These are phyloP conservation scores for Juglanconis oblonga DNA, from an alignment of 2,329 filamentous ascomycete genomes.

Conservation along the genomic window DNA sequence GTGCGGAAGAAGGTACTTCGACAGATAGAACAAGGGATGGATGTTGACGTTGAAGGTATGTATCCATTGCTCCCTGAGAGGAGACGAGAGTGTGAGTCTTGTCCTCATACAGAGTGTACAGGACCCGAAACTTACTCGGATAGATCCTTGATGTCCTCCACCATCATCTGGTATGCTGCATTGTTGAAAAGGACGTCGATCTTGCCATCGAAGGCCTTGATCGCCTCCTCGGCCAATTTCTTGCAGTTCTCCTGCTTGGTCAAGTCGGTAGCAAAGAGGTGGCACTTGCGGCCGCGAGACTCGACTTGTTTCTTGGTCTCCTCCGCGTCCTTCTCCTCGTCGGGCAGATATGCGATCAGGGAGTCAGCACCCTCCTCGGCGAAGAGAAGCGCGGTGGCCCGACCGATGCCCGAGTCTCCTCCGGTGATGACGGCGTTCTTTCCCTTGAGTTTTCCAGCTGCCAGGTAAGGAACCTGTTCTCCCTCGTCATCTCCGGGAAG, in stretches of 20 bases:
- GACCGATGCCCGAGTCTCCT: constrained; percentile 76
- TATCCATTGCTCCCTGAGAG: constrained; percentile 68
- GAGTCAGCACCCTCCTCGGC: constrained; percentile 77
- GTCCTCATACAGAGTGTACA: background rate
- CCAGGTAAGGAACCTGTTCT: constrained; percentile 67
- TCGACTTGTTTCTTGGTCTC: constrained; percentile 71
- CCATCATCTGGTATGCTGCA: constrained; percentile 72
- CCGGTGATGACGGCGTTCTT: constrained; percentile 79
- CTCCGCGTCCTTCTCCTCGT: constrained; percentile 73
- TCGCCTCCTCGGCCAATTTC: constrained; percentile 63
- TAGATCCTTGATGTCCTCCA: constrained; percentile 67
- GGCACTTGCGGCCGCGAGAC: constrained; percentile 61
- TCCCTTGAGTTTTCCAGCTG: constrained; percentile 71
- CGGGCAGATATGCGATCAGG: constrained; percentile 70
- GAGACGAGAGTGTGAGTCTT: background rate
- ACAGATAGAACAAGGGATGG: constrained; percentile 75
- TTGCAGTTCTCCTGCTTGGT: constrained; percentile 65
- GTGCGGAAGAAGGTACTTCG: constrained; percentile 73
- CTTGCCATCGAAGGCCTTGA: constrained; percentile 58
- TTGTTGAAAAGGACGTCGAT: constrained; percentile 78
- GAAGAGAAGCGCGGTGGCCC: constrained; percentile 71
- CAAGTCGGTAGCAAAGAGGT: constrained; percentile 63
- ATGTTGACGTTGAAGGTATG: constrained; percentile 82
- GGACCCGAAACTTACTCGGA: constrained; percentile 52
- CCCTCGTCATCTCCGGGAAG: constrained; percentile 46